phyloP scores from a whole-genome alignment of 257 asterid species.

The Plantago ovata region DNA sequence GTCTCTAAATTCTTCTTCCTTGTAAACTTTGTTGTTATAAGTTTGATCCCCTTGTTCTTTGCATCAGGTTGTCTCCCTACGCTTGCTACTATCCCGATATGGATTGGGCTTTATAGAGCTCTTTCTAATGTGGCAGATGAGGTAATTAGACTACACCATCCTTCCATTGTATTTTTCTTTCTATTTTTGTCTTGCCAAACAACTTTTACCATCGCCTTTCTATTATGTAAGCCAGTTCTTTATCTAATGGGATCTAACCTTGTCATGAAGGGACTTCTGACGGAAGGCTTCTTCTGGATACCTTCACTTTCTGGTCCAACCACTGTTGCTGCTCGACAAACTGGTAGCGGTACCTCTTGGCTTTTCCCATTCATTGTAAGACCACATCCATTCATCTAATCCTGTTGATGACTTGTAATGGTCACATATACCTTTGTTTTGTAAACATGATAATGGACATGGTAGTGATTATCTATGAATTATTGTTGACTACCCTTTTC shows the following conservation, averaged over 20 bases:
- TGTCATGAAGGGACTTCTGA: conserved; percentile 68
- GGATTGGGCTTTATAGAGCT: conserved; percentile 99
- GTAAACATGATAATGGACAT: neutral
- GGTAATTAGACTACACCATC: conserved; percentile 37
- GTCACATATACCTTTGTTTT: neutral
- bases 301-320: conserved; percentile 98
- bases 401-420: conserved; percentile 1
- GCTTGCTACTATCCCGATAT: conserved; percentile 95
- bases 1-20: conserved; percentile 5
- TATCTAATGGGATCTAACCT: conserved; percentile 18
- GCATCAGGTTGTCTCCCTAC: conserved; percentile 93
- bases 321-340: conserved; percentile 80
- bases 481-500: neutral
- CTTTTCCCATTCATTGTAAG: conserved; percentile 93
- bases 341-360: conserved; percentile 94
- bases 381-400: conserved; percentile 24
- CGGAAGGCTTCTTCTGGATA: conserved; percentile 99
- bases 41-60: conserved; percentile 6
- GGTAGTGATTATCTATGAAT: neutral
- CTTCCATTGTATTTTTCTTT: conserved; percentile 3
- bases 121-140: conserved; percentile 97
- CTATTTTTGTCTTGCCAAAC: neutral
- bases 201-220: neutral
- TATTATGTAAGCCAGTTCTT: conserved; percentile 8
- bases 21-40: conserved; percentile 5